A percentile compares a stretch with the other conserved stretches of the same genome.
phyloP scores from a whole-genome alignment of 257 asterid genomes.

The Oldenlandia corymbosa region DNA sequence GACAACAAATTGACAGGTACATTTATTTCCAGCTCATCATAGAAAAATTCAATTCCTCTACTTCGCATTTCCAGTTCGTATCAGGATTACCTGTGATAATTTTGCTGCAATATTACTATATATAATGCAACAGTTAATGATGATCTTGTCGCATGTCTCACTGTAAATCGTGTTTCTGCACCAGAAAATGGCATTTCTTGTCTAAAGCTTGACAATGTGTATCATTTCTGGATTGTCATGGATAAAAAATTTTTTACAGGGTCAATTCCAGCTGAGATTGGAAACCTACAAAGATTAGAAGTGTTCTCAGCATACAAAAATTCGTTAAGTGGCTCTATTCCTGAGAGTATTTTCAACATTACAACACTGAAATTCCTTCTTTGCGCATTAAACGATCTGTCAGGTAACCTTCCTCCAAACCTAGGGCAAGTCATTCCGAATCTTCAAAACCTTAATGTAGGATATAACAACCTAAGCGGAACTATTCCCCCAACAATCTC shows the following conservation, averaged over 20 bases:
- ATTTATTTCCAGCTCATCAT: too few species aligned
- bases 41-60: too few species aligned
- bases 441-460: slow-evolving; percentile 18
- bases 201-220: too few species aligned
- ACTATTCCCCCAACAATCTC: slow-evolving; percentile 21
- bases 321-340: slow-evolving; percentile 19
- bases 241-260: slow-evolving; percentile 16
- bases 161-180: too few species aligned
- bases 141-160: too few species aligned
- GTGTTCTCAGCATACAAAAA: not conserved
- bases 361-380: slow-evolving; percentile 14
- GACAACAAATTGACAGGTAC: slow-evolving; percentile 23
- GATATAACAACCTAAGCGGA: slow-evolving; percentile 23
- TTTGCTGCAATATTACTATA: too few species aligned
- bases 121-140: too few species aligned
- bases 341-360: slow-evolving; percentile 29
- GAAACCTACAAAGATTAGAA: slow-evolving; percentile 25
- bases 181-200: too few species aligned
- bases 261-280: slow-evolving; percentile 28
- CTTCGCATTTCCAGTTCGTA: too few species aligned
- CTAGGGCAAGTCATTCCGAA: slow-evolving; percentile 20
- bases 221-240: not conserved
- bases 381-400: not conserved
- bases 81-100: too few species aligned
- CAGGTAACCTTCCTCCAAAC: slow-evolving; percentile 26